Base-by-base conservation (phyloP, 2,329 filamentous ascomycete genomes). In the Bisporella sp. region DNA sequence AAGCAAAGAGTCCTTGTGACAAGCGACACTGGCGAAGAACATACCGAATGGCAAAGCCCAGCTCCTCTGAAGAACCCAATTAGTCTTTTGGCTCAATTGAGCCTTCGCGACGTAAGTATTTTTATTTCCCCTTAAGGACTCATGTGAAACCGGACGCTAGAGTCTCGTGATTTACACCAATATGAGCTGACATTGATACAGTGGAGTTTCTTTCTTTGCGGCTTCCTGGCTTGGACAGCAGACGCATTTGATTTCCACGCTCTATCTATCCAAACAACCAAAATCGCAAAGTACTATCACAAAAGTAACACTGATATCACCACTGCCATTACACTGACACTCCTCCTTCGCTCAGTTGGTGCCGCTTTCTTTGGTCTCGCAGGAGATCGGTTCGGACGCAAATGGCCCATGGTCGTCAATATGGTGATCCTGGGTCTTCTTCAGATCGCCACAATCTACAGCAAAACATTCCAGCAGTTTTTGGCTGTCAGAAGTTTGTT, bases 351-450 rank as follows among this genome's bases (percentile, higher is more conserved):
- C 28, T 87, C 84, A 8, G 70, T 90, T 31, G 88, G 88, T 9
- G 87, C 88, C 9, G 84, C 84, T 12, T 62, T 79, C 63, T 92
- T 93, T 54, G 88, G 88, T 50, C 72, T 91, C 13, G 81, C 84
- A 2, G 85, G 85, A 59, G 88, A 93, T 66, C 81, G 81, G 54
- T 92, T 80, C 65, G 88, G 88, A 4, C 79, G 87, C 50, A 91
- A 90, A 69, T 89, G 85, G 83, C 87, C 87, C 42, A 88, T 91
- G 84, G 83, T 91, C 6, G 59, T 81, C 60, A 92, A 92, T 72
- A 87, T 91, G 81, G 72, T 90, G 52, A 69, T 89, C 41, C 65
- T 85, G 81, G 0, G 76, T 87, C 65, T 83, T 4, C 72, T 91
- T 8, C 84, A 91, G 66, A 73, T 90, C 60, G 57, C 52, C 5